phyloP scores from a whole-genome alignment of 306 rosid species.

The Astragalus membranaceus region DNA sequence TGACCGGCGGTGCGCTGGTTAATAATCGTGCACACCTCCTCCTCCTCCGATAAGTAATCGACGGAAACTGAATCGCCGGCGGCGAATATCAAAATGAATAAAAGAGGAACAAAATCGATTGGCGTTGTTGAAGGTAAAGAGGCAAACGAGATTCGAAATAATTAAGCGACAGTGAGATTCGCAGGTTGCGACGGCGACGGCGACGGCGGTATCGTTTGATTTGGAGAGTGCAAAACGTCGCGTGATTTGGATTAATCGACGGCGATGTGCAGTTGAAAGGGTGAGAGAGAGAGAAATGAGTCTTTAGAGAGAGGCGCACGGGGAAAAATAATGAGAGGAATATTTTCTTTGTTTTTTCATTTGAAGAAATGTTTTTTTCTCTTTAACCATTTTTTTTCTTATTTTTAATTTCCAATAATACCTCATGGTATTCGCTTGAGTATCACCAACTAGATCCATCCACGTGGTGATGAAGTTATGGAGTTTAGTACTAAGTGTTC shows the following conservation, averaged over 20 bases:
- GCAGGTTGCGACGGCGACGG: constrained; percentile 28
- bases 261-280: constrained; percentile 29
- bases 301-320: constrained; percentile 21
- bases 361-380: constrained; percentile 36
- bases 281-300: constrained; percentile 30
- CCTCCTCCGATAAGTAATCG: constrained; percentile 30
- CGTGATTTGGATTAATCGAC: constrained; percentile 45
- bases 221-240: constrained; percentile 38
- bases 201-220: constrained; percentile 29
- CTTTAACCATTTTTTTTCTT: background rate
- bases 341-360: background rate
- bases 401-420: background rate
- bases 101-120: constrained; percentile 14
- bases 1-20: constrained; percentile 30
- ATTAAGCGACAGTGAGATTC: constrained; percentile 21
- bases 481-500: background rate
- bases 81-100: background rate
- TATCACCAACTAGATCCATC: background rate
- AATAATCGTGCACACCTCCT: constrained; percentile 43
- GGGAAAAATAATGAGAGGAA: constrained; percentile 1
- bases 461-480: constrained; percentile 4
- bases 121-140: background rate
- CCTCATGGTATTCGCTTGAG: background rate
- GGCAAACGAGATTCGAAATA: constrained; percentile 3
- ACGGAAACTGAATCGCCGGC: constrained; percentile 48